These are phyloP conservation scores for Urostyla sp. DNA, from an alignment of 73 alveolate species.

Conservation along the genomic window DNA sequence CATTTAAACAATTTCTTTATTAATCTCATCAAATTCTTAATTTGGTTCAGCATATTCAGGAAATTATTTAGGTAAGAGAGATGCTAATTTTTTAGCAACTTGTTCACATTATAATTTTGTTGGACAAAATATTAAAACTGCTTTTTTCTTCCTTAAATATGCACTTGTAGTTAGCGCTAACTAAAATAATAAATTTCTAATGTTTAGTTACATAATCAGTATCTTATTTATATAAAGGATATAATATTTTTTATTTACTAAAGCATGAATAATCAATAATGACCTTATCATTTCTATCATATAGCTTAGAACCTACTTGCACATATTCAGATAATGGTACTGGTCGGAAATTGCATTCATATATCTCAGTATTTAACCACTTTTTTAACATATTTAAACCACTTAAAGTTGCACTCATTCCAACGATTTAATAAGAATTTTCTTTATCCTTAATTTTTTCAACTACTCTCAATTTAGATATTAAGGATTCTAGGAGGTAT, in stretches of 20 bases:
- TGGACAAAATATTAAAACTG: slow-evolving; percentile 68
- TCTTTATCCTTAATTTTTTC: slow-evolving; percentile 18
- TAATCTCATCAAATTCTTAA: neutral
- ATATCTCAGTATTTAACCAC: slow-evolving; percentile 76
- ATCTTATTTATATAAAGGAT: neutral
- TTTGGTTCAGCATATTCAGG: slow-evolving; percentile 19
- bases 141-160: slow-evolving; percentile 58
- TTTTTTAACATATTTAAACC: slow-evolving; percentile 54
- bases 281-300: neutral
- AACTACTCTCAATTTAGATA: slow-evolving; percentile 64
- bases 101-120: slow-evolving; percentile 59
- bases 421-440: slow-evolving; percentile 61
- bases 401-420: slow-evolving; percentile 82
- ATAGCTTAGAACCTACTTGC: slow-evolving; percentile 7
- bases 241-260: neutral
- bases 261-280: slow-evolving; percentile 8
- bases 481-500: slow-evolving; percentile 65
- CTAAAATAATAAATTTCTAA: neutral
- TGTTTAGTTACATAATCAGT: neutral
- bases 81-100: slow-evolving; percentile 45
- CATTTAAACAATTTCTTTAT: slow-evolving; percentile 3
- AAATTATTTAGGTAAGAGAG: slow-evolving; percentile 3
- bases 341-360: slow-evolving; percentile 72
- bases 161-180: slow-evolving; percentile 8
- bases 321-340: slow-evolving; percentile 79